Base-by-base conservation (phyloP, 179 eudicot species). In the Silene coronaria region DNA sequence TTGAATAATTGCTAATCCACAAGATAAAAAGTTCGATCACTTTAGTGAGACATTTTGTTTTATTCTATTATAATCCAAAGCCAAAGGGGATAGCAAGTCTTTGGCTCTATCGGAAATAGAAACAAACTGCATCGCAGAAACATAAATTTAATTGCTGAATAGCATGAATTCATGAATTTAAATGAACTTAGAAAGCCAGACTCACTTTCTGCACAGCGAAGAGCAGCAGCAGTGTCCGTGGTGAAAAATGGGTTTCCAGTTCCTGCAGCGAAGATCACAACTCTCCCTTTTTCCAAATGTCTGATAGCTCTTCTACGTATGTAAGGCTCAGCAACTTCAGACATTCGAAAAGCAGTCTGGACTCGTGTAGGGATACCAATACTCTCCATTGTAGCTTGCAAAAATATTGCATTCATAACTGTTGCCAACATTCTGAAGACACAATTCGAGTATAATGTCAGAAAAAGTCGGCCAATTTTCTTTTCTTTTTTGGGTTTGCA, bases 371-470 rank as follows among this genome's bases (percentile, higher is more conserved):
- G 99, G 70, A 95, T 92, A 68, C 99, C 99, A 64, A 92, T 86
- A 81, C 99, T 95, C 83, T 95, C 99, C 99, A 95, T 95, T 58
- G 99, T 91, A 75, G 99, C 97, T 89, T 95, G 99, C 80, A 95
- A 85, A 84, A 86, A 95, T 80, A 95, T 92, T 21, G 99, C 99
- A 86, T 95, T 95, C 99, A 92, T 95, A 22, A 95, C 99, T 70
- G 99, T 95, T 78, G 99, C 99, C 90, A 95, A 79, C 97, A 95
- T 92, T 85, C 99, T 95, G 75, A 46, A 85, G 12, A 77, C 28
- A 30, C 0, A 1, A 70, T 69, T 48, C 62, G 58, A 51, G 28
- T 62, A 61, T 28, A 36, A 22, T 67, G 74, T 77, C 67, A 79
- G 59, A 38, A 70, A 75, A 28, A 17, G 59, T 30, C 45, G 57